Conservation (phyloP, 768 basidiomycete species). For the Rhodotorula babjevae region DNA sequence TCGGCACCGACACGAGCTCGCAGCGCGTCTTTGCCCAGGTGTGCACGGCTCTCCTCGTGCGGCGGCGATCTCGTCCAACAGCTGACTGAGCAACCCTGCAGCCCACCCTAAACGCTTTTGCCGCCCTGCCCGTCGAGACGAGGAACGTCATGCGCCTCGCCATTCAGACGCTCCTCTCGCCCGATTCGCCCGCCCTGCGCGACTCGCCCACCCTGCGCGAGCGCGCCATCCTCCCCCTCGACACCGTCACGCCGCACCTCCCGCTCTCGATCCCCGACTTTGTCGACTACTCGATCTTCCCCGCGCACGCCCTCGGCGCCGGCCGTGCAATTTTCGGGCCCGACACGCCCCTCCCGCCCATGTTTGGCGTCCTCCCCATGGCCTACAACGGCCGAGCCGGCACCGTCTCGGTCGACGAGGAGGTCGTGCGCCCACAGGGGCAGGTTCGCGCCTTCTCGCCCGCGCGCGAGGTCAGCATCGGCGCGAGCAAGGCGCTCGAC, state of each 20-base stretch:
- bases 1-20: background rate
- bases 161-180: slow-evolving; percentile 2
- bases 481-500: slow-evolving; percentile 29
- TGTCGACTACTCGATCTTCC: slow-evolving; percentile 21
- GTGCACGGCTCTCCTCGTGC: too few species aligned
- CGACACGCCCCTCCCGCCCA: slow-evolving; percentile 24
- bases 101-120: slow-evolving; percentile 28
- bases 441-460: slow-evolving; percentile 4
- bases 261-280: slow-evolving; percentile 35
- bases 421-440: background rate
- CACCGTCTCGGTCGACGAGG: slow-evolving; percentile 24
- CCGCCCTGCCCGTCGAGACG: slow-evolving; percentile 2
- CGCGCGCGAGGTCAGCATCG: slow-evolving; percentile 14
- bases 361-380: slow-evolving; percentile 33
- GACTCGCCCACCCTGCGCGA: background rate
- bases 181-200: background rate
- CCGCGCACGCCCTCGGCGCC: slow-evolving; percentile 14
- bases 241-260: slow-evolving; percentile 20
- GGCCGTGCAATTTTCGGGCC: slow-evolving; percentile 19
- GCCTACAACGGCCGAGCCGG: slow-evolving; percentile 37
- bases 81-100: background rate
- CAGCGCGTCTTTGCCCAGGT: background rate
- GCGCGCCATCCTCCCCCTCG: slow-evolving; percentile 1
- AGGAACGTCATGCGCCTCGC: slow-evolving; percentile 19
- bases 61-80: too few species aligned